Base-by-base conservation (phyloP, 2,329 filamentous ascomycete species). In the Cladosporium sp. region DNA sequence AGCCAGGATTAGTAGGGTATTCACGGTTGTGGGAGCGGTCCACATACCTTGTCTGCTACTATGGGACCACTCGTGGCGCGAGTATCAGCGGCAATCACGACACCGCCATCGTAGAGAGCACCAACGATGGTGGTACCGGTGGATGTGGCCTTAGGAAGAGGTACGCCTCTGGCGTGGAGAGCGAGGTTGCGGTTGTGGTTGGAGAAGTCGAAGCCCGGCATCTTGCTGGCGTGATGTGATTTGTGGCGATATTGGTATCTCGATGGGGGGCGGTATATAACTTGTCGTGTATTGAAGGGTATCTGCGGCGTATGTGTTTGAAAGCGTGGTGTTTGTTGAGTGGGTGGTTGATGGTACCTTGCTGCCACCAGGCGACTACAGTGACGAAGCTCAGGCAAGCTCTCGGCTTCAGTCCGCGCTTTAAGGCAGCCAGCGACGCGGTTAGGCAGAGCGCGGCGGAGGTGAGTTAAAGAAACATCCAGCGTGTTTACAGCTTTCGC, bases 121-220 rank as follows among this genome's bases (percentile, higher is more conserved):
- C 94, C 94, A 54, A 99, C 94, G 78, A 99, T 99, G 65, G 94
- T 99, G 61, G 94, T 99, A 81, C 94, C 94, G 62, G 94, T 99
- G 79, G 92, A 97, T 62, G 94, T 99, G 63, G 94, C 94, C 81
- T 97, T 97, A 70, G 95, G 94, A 61, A 97, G 82, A 63, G 94
- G 94, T 55, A 97, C 88, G 68, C 95, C 95, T 77, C 88, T 87
- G 70, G 93, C 91, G 76, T 97, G 93, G 68, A 99, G 86, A 65
- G 93, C 93, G 75, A 89, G 86, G 85, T 99, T 99, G 82, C 94
- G 91, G 85, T 96, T 96, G 86, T 97, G 94, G 84, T 99, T 99
- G 77, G 92, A 95, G 84, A 99, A 99, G 81, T 97, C 92, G 84
- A 97, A 96, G 80, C 92, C 92, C 70, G 90, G 88, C 94, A 99